A percentile compares a stretch with the other conserved stretches of the same genome.
Evolutionary conservation across 2,329 filamentous ascomycete species (phyloP).

Genomic region (Clonostachys rosea): DNA sequence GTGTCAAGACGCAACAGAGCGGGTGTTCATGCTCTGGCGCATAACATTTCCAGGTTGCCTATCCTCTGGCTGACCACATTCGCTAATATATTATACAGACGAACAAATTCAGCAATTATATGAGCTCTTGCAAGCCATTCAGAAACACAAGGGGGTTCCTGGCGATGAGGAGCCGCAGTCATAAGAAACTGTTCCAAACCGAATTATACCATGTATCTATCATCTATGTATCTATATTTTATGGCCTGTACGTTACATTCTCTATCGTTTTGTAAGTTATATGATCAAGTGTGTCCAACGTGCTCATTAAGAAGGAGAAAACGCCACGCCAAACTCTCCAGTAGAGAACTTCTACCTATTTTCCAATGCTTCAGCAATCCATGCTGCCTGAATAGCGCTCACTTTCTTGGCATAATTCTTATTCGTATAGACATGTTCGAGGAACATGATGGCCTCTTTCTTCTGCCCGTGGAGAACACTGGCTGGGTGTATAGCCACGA

Average conservation of each 20-base stretch:
- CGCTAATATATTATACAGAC: conserved; percentile 45
- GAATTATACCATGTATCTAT: background rate
- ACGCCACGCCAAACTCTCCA: conserved; percentile 2
- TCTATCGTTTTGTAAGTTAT: too few species aligned
- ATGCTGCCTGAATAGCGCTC: conserved; percentile 53
- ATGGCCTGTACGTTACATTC: too few species aligned
- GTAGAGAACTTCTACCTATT: conserved; percentile 6
- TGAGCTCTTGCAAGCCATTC: conserved; percentile 84
- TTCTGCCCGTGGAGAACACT: conserved; percentile 60
- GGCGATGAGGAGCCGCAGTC: background rate
- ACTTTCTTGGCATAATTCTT: conserved; percentile 66
- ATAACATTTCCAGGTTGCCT: background rate
- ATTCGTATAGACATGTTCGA: conserved; percentile 62
- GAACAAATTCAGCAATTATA: conserved; percentile 92
- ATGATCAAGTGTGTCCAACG: too few species aligned
- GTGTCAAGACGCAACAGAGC: too few species aligned
- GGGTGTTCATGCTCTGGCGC: too few species aligned
- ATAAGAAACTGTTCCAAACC: background rate
- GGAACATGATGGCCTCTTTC: conserved; percentile 63
- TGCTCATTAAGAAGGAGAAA: background rate
- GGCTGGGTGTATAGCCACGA: conserved; percentile 57
- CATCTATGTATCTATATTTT: background rate
- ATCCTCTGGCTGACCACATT: background rate
- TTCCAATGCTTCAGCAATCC: conserved; percentile 49
- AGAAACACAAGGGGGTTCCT: conserved; percentile 21